Evolutionary conservation across 129 eudicot species (phyloP).

Genomic region (Chrysanthemum makinoi): DNA sequence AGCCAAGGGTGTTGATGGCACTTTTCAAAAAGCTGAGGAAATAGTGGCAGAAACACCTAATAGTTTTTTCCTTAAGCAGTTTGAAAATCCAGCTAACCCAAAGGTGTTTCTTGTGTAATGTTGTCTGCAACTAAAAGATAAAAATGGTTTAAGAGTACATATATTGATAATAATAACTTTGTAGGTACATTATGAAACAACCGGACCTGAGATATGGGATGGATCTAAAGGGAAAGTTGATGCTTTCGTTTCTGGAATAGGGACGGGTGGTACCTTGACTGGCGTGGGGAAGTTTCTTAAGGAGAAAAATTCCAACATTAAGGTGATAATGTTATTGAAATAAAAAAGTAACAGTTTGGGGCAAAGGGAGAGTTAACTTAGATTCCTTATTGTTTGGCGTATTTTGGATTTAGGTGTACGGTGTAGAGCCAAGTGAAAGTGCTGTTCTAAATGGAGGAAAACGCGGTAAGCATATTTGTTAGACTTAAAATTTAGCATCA

Average conservation of each 20-base stretch:
- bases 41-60: conserved; percentile 51
- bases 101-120: conserved; percentile 34
- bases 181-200: conserved; percentile 65
- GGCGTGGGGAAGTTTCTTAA: conserved; percentile 62
- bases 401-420: conserved; percentile 41
- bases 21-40: conserved; percentile 42
- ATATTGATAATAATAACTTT: not conserved
- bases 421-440: conserved; percentile 74
- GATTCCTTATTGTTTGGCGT: conserved; percentile 3
- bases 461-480: conserved; percentile 31
- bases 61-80: conserved; percentile 48
- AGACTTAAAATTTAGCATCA: not conserved
- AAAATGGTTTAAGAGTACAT: not conserved
- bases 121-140: not conserved
- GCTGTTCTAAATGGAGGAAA: conserved; percentile 55
- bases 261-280: conserved; percentile 76
- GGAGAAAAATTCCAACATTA: conserved; percentile 55
- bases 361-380: not conserved
- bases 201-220: conserved; percentile 75
- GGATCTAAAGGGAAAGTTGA: conserved; percentile 56
- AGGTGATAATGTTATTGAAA: conserved; percentile 36
- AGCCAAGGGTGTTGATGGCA: conserved; percentile 44
- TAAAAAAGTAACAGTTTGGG: not conserved
- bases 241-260: conserved; percentile 63
- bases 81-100: conserved; percentile 76